A percentile compares a stretch with the other conserved stretches of the same genome.
Conservation (phyloP, 2,329 filamentous ascomycete species). For the Calcarisporium arbuscula region DNA sequence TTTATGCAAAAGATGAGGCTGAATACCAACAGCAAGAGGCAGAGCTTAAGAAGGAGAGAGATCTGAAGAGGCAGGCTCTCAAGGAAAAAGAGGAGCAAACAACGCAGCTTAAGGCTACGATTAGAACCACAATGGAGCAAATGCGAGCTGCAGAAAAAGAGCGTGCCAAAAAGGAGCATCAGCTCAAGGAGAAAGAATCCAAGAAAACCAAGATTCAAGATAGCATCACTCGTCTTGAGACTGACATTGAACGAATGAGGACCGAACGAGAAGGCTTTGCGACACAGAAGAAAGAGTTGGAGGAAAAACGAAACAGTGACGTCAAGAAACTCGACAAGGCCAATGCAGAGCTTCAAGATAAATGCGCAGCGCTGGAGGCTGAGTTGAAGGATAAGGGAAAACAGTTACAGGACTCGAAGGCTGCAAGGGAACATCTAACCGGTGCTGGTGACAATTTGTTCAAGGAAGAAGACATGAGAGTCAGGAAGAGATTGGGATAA, state of each 20-base stretch:
- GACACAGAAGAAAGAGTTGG: constrained; percentile 44
- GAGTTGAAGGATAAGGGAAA: constrained; percentile 62
- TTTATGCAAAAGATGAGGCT: constrained; percentile 65
- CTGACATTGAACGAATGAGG: constrained; percentile 54
- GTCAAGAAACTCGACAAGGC: constrained; percentile 46
- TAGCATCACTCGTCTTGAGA: constrained; percentile 62
- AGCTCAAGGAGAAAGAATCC: constrained; percentile 60
- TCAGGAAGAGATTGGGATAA: constrained; percentile 52
- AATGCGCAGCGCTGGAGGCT: constrained; percentile 59
- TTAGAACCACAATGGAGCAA: constrained; percentile 71
- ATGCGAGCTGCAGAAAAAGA: constrained; percentile 77
- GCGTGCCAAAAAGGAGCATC: constrained; percentile 69
- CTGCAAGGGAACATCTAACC: constrained; percentile 57
- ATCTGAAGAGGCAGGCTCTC: constrained; percentile 67
- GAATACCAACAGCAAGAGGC: constrained; percentile 61
- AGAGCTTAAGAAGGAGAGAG: constrained; percentile 69
- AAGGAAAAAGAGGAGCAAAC: constrained; percentile 91
- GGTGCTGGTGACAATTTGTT: constrained; percentile 55
- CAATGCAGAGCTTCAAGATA: constrained; percentile 57
- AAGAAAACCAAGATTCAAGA: constrained; percentile 66
- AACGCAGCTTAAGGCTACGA: constrained; percentile 73
- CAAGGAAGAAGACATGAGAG: constrained; percentile 43
- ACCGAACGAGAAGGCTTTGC: constrained; percentile 48
- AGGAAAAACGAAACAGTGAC: constrained; percentile 45
- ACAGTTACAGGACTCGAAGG: constrained; percentile 68